phyloP scores from a whole-genome alignment of 2,329 filamentous ascomycete genomes.

The Corinectria fuckeliana region DNA sequence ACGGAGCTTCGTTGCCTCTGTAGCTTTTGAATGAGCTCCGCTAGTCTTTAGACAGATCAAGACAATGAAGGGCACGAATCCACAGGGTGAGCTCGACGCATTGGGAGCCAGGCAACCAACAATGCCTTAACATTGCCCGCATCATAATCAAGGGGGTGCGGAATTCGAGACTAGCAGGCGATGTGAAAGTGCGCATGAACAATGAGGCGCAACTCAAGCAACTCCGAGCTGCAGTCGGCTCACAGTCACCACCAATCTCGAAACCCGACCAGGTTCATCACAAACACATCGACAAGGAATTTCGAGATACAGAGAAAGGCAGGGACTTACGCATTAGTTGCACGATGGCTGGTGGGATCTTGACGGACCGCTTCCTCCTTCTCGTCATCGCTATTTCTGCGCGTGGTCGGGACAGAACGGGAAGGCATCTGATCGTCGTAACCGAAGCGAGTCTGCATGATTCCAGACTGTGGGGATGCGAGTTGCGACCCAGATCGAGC shows the following conservation, averaged over 20 bases:
- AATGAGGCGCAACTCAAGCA: not conserved
- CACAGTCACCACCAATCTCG: not conserved
- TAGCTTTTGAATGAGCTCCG: not conserved
- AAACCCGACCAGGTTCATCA: not conserved
- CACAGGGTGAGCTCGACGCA: not conserved
- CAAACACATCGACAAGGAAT: not conserved
- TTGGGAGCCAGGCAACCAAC: not conserved
- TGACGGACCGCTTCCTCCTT: conserved; percentile 77
- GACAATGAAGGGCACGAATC: not conserved
- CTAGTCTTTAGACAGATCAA: not conserved
- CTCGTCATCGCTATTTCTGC: conserved; percentile 91
- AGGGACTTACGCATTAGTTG: conserved; percentile 77
- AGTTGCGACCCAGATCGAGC: conserved; percentile 80
- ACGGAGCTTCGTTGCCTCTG: not conserved
- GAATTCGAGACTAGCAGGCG: not conserved
- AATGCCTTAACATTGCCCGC: not conserved
- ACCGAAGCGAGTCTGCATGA: conserved; percentile 64
- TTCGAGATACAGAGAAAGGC: conserved; percentile 17
- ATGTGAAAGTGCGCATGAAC: not conserved
- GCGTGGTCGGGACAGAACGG: conserved; percentile 83
- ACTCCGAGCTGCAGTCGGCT: not conserved
- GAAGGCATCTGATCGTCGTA: conserved; percentile 68
- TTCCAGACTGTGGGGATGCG: conserved; percentile 75
- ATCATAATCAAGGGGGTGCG: not conserved
- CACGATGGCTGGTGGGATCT: conserved; percentile 73